Percentiles rank a stretch among this genome's conserved stretches.
phyloP scores from a whole-genome alignment of 306 rosid species.

The Begonia peltatifolia region DNA sequence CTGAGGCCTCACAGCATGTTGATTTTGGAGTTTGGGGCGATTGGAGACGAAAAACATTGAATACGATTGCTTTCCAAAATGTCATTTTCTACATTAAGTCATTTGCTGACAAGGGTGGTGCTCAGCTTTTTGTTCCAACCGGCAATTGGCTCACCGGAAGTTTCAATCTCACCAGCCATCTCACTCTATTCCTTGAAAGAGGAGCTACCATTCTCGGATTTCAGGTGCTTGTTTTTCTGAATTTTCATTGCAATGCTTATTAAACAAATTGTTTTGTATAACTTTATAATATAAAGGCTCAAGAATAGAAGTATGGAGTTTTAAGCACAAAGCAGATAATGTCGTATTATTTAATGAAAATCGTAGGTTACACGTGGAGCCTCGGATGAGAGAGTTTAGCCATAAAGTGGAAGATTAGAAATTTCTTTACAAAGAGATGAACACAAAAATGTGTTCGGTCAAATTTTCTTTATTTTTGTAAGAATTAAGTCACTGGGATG shows the following conservation, averaged over 20 bases:
- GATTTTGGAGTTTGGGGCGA: slow-evolving; percentile 53
- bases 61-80: slow-evolving; percentile 54
- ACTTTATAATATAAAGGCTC: no score
- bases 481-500: slow-evolving; percentile 23
- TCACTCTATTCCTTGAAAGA: slow-evolving; percentile 52
- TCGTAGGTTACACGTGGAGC: no score
- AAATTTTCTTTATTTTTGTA: slow-evolving; percentile 5
- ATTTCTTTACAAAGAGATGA: no score
- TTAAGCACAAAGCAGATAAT: no score
- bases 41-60: slow-evolving; percentile 59
- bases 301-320: no score
- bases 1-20: slow-evolving; percentile 55
- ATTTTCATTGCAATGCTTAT: neutral
- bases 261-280: no score
- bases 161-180: slow-evolving; percentile 57
- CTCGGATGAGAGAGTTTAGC: no score
- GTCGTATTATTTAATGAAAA: no score
- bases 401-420: no score
- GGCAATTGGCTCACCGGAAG: slow-evolving; percentile 61
- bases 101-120: slow-evolving; percentile 67
- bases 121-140: slow-evolving; percentile 51
- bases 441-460: no score
- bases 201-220: slow-evolving; percentile 54
- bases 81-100: slow-evolving; percentile 60
- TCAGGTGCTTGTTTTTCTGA: slow-evolving; percentile 19